Percentiles rank a stretch among this genome's conserved stretches.
phyloP scores from a whole-genome alignment of 495 filamentous ascomycete genomes.

The Penicillium roqueforti region DNA sequence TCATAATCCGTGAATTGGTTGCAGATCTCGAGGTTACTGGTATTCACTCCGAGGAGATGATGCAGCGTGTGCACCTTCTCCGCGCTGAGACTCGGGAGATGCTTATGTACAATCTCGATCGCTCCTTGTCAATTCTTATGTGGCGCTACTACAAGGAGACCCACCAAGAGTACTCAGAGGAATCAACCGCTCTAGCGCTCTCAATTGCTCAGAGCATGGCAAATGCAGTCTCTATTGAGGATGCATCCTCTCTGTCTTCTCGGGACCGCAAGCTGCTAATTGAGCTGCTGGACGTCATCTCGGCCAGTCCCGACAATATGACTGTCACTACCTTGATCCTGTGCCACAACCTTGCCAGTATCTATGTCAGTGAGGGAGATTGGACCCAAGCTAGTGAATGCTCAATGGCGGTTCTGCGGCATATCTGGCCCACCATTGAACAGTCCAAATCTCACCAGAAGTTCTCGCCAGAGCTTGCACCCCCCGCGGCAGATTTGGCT shows the following conservation, averaged over 20 bases:
- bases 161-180: slow-evolving; percentile 29
- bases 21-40: slow-evolving; percentile 35
- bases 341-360: slow-evolving; percentile 36
- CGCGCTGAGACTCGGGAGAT: slow-evolving; percentile 37
- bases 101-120: slow-evolving; percentile 36
- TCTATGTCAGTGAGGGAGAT: slow-evolving; percentile 34
- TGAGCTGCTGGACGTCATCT: slow-evolving; percentile 36
- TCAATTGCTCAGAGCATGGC: slow-evolving; percentile 30
- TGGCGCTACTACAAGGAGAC: slow-evolving; percentile 40
- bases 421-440: slow-evolving; percentile 37
- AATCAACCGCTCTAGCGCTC: slow-evolving; percentile 29
- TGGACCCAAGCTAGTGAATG: slow-evolving; percentile 33
- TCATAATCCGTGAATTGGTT: slow-evolving; percentile 37
- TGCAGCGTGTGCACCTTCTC: slow-evolving; percentile 34
- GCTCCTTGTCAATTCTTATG: slow-evolving; percentile 32
- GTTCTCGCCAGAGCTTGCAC: slow-evolving; percentile 32
- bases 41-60: slow-evolving; percentile 35
- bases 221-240: slow-evolving; percentile 20
- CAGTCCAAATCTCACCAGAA: slow-evolving; percentile 29
- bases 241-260: slow-evolving; percentile 21
- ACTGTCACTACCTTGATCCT: slow-evolving; percentile 31
- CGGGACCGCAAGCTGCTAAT: slow-evolving; percentile 35
- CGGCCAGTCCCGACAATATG: slow-evolving; percentile 23
- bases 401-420: slow-evolving; percentile 34
- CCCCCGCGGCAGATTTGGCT: slow-evolving; percentile 32